phyloP scores from a whole-genome alignment of 2,329 filamentous ascomycete species.

The Chaetomium sp. region DNA sequence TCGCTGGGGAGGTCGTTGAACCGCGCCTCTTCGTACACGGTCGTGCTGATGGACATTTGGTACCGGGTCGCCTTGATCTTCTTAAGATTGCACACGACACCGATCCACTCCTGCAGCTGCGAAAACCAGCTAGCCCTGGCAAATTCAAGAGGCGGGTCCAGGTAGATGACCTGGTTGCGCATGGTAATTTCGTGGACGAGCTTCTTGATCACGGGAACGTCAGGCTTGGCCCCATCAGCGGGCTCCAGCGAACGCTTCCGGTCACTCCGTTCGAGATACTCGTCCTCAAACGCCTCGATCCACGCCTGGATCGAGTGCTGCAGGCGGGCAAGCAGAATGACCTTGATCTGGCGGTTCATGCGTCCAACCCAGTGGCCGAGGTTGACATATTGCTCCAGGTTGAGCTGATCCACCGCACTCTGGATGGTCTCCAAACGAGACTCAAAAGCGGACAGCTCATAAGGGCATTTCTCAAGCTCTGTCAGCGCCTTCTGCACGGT shows the following conservation, averaged over 20 bases:
- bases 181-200: slow-evolving; percentile 91
- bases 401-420: slow-evolving; percentile 88
- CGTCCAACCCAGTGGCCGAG: slow-evolving; percentile 82
- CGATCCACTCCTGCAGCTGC: slow-evolving; percentile 90
- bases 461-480: slow-evolving; percentile 79
- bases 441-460: slow-evolving; percentile 73
- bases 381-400: slow-evolving; percentile 93
- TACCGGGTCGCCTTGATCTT: slow-evolving; percentile 95
- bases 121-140: slow-evolving; percentile 90
- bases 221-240: slow-evolving; percentile 38
- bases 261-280: slow-evolving; percentile 39
- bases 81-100: slow-evolving; percentile 82
- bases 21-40: slow-evolving; percentile 56
- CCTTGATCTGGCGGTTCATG: slow-evolving; percentile 80
- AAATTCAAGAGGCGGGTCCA: slow-evolving; percentile 88
- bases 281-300: slow-evolving; percentile 77
- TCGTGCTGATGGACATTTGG: slow-evolving; percentile 73
- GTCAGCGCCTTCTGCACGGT: slow-evolving; percentile 73
- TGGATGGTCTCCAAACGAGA: slow-evolving; percentile 79
- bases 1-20: slow-evolving; percentile 81
- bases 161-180: slow-evolving; percentile 94
- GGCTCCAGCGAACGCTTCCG: slow-evolving; percentile 45
- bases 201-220: slow-evolving; percentile 60
- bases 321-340: slow-evolving; percentile 73
- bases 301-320: slow-evolving; percentile 77